phyloP scores from a whole-genome alignment of 1,284 basidiomycete genomes.

The Grifola frondosa region DNA sequence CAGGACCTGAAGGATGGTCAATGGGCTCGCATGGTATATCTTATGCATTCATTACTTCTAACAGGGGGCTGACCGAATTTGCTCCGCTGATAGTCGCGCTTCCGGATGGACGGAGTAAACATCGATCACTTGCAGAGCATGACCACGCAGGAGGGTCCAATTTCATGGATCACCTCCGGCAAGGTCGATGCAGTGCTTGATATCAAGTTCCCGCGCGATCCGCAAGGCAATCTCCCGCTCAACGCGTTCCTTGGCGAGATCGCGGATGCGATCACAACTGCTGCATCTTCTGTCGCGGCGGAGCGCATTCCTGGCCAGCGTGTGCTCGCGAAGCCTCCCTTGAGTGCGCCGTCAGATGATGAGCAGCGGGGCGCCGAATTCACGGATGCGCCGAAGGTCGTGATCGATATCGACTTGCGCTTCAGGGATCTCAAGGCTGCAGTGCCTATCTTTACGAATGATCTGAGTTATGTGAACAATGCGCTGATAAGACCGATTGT shows the following conservation, averaged over 20 bases:
- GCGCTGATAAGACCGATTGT: constrained; percentile 97
- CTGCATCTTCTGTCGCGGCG: constrained; percentile 52
- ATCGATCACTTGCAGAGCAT: constrained; percentile 94
- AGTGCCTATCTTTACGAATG: constrained; percentile 86
- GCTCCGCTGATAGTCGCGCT: constrained; percentile 65
- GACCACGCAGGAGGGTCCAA: constrained; percentile 81
- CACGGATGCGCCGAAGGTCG: constrained; percentile 50
- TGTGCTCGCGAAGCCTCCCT: constrained; percentile 82
- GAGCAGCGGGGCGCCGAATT: constrained; percentile 30
- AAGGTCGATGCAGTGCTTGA: constrained; percentile 97
- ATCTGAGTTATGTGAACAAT: constrained; percentile 90
- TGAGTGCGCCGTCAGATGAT: constrained; percentile 65
- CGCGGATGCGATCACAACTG: constrained; percentile 74
- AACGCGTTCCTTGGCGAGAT: constrained; percentile 91
- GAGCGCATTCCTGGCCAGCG: constrained; percentile 88
- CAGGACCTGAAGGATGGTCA: constrained; percentile 79
- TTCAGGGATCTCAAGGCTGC: constrained; percentile 97
- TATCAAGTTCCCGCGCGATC: constrained; percentile 92
- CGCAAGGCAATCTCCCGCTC: constrained; percentile 73
- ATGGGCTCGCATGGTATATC: constrained; percentile 85
- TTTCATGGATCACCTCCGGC: constrained; percentile 96
- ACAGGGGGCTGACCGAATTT: neutral
- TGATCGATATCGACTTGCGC: constrained; percentile 93
- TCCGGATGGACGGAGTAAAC: constrained; percentile 95
- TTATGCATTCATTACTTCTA: constrained; percentile 4